Base-by-base conservation (phyloP, 139 green algal genomes). In the Microglena sp. region DNA sequence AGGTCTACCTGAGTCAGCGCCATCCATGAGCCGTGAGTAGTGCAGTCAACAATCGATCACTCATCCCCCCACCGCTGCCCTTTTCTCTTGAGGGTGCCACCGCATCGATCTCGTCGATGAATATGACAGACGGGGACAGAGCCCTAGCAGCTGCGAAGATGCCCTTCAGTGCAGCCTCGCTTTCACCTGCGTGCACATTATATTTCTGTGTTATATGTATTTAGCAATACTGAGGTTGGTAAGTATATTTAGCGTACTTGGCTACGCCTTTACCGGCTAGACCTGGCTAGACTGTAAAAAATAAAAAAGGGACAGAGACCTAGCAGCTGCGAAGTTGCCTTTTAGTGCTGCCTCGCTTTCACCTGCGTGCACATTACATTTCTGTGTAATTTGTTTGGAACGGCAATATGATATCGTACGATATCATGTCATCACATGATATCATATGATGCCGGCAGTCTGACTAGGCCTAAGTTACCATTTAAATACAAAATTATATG, bases 91-190 rank as follows among this genome's bases (percentile, higher is more conserved):
- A 65, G 6, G 87, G 82, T 2, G 85, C 86, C 27, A 96, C 45
- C 0, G 86, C 85, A 57, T 97, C 90, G 0, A 95, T 32, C 77
- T 97, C 91, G 46, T 97, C 91, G 5, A 97, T 85, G 53, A 96
- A 92, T 4, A 97, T 70, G 0, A 95, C 73, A 21, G 81, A 73
- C 0, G 91, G 91, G 0, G 77, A 70, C 27, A 86, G 64, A 0
- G 73, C 79, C 0, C 60, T 33, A 21, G 91, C 91, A 36, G 84
- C 90, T 1, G 77, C 75, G 76, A 95, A 96, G 5, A 97, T 74
- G 21, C 80, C 84, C 26, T 70, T 61, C 27, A 97, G 64, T 7
- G 76, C 82, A 0, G 78, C 75, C 76, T 96, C 91, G 8, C 73
- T 87, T 55, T 93, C 89, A 1, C 90, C 84, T 76, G 67, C 29